Base-by-base conservation (phyloP, 495 filamentous ascomycete species). In the Cairneyella variabilis region DNA sequence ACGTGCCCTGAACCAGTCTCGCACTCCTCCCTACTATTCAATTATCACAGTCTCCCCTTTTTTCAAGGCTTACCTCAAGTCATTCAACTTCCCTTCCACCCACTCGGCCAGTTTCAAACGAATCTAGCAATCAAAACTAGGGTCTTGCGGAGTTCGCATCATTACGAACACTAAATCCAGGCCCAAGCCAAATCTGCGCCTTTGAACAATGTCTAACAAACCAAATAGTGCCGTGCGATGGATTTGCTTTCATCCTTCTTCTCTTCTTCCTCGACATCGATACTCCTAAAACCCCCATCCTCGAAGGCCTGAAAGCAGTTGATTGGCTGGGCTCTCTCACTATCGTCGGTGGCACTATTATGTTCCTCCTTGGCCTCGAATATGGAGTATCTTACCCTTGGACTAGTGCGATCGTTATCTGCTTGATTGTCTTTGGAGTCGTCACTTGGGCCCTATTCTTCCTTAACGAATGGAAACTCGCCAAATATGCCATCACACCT, bases 361-460 rank as follows among this genome's bases (percentile, higher is more conserved):
- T 95, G 82, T 76, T 95, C 60, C 76, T 95, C 12, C 80, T 93
- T 28, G 89, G 85, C 9, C 76, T 95, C 11, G 83, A 90, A 60
- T 85, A 85, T 51, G 91, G 91, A 17, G 75, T 87, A 28, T 75
- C 73, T n/a, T 77, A 78, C 54, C 86, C 89, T 14, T 96, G 90
- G 90, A 60, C 60, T 48, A 92, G 89, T 0, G 69, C 85, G 0
- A 84, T 76, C 0, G 87, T 93, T 38, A 76, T 95, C 48, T 90
- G 88, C 66, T 72, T 93, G 18, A 77, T 95, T 53, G 69, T 93
- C 25, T 90, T 91, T 58, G 90, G 91, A 8, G 36, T 84, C 22
- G 28, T 84, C 10, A 76, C 76, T n/a, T 76, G 80, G 46, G 70
- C 57, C 5, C 49, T 88, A 23, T 93, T 91, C 63, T 68, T 81